These are phyloP conservation scores for Cadophora sp. DNA, from an alignment of 2,329 filamentous ascomycete genomes.

Conservation along the genomic window DNA sequence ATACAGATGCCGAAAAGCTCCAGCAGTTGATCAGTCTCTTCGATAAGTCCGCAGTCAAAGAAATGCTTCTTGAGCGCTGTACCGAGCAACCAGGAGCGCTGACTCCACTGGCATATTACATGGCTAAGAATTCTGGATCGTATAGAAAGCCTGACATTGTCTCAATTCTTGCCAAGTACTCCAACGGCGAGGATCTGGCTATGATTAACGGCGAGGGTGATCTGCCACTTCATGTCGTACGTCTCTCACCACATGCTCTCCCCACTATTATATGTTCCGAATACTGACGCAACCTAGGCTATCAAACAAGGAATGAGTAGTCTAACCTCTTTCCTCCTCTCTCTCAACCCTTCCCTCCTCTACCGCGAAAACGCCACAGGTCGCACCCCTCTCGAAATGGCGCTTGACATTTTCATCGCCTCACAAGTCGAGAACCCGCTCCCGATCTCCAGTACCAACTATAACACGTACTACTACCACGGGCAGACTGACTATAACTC, in stretches of 20 bases:
- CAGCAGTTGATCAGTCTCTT: slow-evolving; percentile 62
- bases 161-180: slow-evolving; percentile 59
- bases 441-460: slow-evolving; percentile 38
- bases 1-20: slow-evolving; percentile 44
- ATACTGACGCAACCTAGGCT: slow-evolving; percentile 46
- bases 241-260: slow-evolving; percentile 42
- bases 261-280: slow-evolving; percentile 44
- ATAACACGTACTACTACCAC: slow-evolving; percentile 19
- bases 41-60: slow-evolving; percentile 59
- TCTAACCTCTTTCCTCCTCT: slow-evolving; percentile 36
- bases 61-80: slow-evolving; percentile 65
- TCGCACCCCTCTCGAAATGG: slow-evolving; percentile 73
- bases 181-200: slow-evolving; percentile 60
- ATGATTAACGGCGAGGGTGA: slow-evolving; percentile 70
- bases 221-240: slow-evolving; percentile 65
- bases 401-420: slow-evolving; percentile 59
- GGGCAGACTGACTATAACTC: slow-evolving; percentile 17
- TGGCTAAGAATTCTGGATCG: slow-evolving; percentile 43
- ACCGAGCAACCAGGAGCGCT: slow-evolving; percentile 57
- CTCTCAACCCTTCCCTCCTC: slow-evolving; percentile 51
- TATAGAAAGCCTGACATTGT: slow-evolving; percentile 50
- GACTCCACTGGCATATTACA: slow-evolving; percentile 69
- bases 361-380: slow-evolving; percentile 79
- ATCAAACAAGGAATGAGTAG: slow-evolving; percentile 34
- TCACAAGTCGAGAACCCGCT: slow-evolving; percentile 33